Evolutionary conservation across 768 basidiomycete genomes (phyloP).

Genomic region (Hortiboletus flavorubellus): DNA sequence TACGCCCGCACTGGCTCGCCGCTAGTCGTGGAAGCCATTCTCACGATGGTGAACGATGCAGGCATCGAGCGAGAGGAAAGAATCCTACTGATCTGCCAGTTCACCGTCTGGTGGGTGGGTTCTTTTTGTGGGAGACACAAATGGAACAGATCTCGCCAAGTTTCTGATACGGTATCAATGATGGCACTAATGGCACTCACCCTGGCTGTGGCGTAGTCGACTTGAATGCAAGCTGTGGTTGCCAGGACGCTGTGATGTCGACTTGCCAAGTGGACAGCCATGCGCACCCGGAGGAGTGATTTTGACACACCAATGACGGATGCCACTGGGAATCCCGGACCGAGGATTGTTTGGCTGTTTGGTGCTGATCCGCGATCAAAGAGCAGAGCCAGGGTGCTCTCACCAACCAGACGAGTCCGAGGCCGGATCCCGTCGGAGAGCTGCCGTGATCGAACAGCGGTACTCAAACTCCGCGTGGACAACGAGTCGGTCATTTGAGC

Average conservation of each 20-base stretch:
- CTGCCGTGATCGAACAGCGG: neutral
- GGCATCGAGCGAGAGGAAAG: constrained; percentile 44
- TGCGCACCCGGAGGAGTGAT: neutral
- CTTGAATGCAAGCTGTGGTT: constrained; percentile 29
- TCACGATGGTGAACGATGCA: constrained; percentile 61
- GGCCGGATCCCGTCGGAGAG: neutral
- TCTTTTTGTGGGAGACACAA: neutral
- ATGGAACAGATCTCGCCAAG: neutral
- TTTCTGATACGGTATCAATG: constrained; percentile 43
- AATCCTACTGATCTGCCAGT: constrained; percentile 51
- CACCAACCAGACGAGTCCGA: neutral
- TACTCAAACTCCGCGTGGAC: no score
- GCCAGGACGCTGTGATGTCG: constrained; percentile 41
- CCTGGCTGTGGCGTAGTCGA: constrained; percentile 44
- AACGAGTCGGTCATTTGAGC: neutral
- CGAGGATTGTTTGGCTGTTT: no score
- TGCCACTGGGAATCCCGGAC: no score
- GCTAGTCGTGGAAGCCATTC: constrained; percentile 51
- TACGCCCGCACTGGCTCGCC: no score
- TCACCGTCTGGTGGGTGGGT: constrained; percentile 43
- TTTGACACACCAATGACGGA: no score
- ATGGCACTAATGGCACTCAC: constrained; percentile 43
- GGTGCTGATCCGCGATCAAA: no score
- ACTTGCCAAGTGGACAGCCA: constrained; percentile 34
- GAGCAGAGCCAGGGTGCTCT: no score